Conservation (phyloP, 164 flowering plant genomes). For the Akebia trifoliata region DNA sequence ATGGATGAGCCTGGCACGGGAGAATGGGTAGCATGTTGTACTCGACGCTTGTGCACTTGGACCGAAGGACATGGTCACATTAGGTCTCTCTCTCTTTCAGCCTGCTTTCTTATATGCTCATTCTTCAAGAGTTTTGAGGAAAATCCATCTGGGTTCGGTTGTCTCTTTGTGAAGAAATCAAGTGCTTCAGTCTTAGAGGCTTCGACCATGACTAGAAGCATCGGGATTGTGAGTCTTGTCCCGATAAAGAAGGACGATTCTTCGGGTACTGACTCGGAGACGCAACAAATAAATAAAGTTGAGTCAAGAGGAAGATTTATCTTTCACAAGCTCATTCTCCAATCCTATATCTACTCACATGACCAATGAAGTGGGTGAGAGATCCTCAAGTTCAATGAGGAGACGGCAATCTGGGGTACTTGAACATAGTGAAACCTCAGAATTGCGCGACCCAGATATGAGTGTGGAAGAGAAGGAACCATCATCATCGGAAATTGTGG, state of each 20-base stretch:
- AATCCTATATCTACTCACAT: constrained; percentile 29
- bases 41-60: constrained; percentile 89
- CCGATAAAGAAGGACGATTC: constrained; percentile 39
- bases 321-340: constrained; percentile 39
- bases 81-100: constrained; percentile 68
- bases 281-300: constrained; percentile 15
- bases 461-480: constrained; percentile 11
- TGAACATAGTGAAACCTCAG: constrained; percentile 18
- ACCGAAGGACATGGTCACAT: constrained; percentile 87
- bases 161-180: constrained; percentile 84
- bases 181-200: constrained; percentile 42
- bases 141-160: constrained; percentile 86
- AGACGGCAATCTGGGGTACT: constrained; percentile 5
- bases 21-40: constrained; percentile 87
- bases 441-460: constrained; percentile 20
- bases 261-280: constrained; percentile 33
- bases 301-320: constrained; percentile 19
- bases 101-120: constrained; percentile 85
- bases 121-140: constrained; percentile 89
- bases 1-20: constrained; percentile 79
- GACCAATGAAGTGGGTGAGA: constrained; percentile 4
- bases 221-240: constrained; percentile 59
- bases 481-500: constrained; percentile 24
- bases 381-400: constrained; percentile 11
- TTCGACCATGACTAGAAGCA: constrained; percentile 28